phyloP scores from a whole-genome alignment of 2,329 filamentous ascomycete genomes.

The Clonostachys sp. region DNA sequence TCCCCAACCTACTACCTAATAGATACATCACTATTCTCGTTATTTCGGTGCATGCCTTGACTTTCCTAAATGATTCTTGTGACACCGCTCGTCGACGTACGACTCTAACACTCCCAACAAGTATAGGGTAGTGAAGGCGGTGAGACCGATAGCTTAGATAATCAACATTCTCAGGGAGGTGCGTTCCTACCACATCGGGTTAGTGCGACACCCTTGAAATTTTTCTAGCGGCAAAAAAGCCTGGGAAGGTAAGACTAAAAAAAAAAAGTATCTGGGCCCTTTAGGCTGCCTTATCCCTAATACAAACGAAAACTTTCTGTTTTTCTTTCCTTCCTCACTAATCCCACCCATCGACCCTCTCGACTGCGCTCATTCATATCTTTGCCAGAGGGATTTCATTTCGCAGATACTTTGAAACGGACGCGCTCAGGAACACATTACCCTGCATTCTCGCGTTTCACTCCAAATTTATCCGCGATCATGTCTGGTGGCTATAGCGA shows the following conservation, averaged over 20 bases:
- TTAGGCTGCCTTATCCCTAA: neutral
- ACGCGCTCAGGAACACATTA: neutral
- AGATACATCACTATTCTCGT: no score
- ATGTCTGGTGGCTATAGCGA: conserved; percentile 39
- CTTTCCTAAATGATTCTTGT: no score
- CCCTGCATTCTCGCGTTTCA: neutral
- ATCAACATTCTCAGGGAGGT: no score
- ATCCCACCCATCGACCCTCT: conserved; percentile 9
- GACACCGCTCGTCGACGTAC: no score
- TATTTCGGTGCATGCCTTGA: no score
- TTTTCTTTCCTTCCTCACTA: conserved; percentile 9
- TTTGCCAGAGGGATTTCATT: no score
- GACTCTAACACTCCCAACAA: no score
- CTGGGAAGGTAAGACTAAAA: conserved; percentile 7
- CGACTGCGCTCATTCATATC: conserved; percentile 15
- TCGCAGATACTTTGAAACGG: no score
- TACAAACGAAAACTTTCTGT: neutral
- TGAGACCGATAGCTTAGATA: no score
- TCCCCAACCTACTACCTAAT: no score
- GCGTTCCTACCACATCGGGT: no score
- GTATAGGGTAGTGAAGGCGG: no score
- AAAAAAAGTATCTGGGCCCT: conserved; percentile 6
- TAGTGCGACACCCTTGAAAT: conserved; percentile 1
- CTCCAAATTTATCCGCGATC: conserved; percentile 8
- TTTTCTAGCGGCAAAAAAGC: conserved; percentile 18